A percentile compares a stretch with the other conserved stretches of the same genome.
Evolutionary conservation across 208 protist species (phyloP).

Genomic region (Trypanosoma conorhini): DNA sequence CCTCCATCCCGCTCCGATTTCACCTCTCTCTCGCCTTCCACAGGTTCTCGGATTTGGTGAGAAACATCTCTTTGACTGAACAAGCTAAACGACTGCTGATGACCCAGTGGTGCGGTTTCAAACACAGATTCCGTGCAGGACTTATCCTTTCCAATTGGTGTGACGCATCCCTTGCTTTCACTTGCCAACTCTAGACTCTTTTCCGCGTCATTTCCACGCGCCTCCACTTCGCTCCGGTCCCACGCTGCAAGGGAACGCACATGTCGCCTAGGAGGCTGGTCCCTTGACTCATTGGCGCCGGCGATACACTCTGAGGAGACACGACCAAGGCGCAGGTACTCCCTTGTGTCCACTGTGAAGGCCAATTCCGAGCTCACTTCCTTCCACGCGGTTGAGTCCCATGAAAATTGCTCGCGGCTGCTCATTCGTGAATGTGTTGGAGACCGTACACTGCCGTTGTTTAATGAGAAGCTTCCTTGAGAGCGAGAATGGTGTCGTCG

Average conservation of each 20-base stretch:
- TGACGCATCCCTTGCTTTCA: background rate
- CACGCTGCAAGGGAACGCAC: slow-evolving; percentile 27
- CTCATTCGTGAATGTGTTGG: slow-evolving; percentile 31
- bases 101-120: slow-evolving; percentile 33
- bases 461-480: slow-evolving; percentile 26
- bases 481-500: slow-evolving; percentile 14
- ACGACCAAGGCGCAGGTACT: slow-evolving; percentile 21
- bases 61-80: slow-evolving; percentile 20
- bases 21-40: background rate
- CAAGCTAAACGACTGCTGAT: slow-evolving; percentile 32
- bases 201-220: background rate
- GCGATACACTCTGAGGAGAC: slow-evolving; percentile 1
- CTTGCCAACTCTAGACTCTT: background rate
- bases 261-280: slow-evolving; percentile 8
- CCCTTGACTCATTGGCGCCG: background rate
- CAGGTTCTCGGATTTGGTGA: background rate
- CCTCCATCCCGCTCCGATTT: background rate
- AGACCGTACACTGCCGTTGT: slow-evolving; percentile 16
- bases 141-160: slow-evolving; percentile 20
- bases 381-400: slow-evolving; percentile 33
- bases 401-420: slow-evolving; percentile 32
- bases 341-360: slow-evolving; percentile 6
- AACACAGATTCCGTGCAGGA: slow-evolving; percentile 7
- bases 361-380: slow-evolving; percentile 10
- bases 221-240: slow-evolving; percentile 27